phyloP scores from a whole-genome alignment of 768 basidiomycete genomes.

The Suillus placidus region DNA sequence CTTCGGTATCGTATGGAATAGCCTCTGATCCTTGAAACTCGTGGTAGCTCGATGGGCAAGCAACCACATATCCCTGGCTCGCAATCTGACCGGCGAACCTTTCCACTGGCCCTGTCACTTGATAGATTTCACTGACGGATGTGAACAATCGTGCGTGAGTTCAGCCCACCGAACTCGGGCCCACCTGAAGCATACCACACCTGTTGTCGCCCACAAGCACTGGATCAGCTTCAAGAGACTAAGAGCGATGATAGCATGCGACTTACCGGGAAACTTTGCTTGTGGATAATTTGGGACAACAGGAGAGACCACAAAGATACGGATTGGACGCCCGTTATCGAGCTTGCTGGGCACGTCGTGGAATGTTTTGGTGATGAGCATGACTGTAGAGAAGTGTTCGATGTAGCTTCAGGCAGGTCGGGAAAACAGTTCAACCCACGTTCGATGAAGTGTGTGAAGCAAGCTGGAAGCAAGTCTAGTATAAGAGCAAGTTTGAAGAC shows the following conservation, averaged over 20 bases:
- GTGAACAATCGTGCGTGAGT: not conserved
- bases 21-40: conserved; percentile 90
- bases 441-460: conserved; percentile 1
- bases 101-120: conserved; percentile 96
- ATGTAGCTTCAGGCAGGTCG: not conserved
- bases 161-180: not conserved
- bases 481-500: not conserved
- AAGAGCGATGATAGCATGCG: not conserved
- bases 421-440: not conserved
- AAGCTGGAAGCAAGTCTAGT: too few species aligned
- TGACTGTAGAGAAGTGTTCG: conserved; percentile 32
- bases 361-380: conserved; percentile 83
- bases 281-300: conserved; percentile 80
- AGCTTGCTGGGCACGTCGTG: conserved; percentile 77
- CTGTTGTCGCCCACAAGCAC: conserved; percentile 37
- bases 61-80: conserved; percentile 82
- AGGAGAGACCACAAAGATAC: conserved; percentile 85
- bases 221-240: not conserved
- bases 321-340: conserved; percentile 63
- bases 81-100: conserved; percentile 88
- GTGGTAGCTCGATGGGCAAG: conserved; percentile 86
- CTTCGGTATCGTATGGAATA: conserved; percentile 87
- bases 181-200: conserved; percentile 82
- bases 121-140: conserved; percentile 84
- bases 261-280: conserved; percentile 84